Percentiles rank a stretch among this genome's conserved stretches.
These are phyloP conservation scores for Xylariaceae sp. DNA, from an alignment of 2,329 filamentous ascomycete species.

Conservation along the genomic window DNA sequence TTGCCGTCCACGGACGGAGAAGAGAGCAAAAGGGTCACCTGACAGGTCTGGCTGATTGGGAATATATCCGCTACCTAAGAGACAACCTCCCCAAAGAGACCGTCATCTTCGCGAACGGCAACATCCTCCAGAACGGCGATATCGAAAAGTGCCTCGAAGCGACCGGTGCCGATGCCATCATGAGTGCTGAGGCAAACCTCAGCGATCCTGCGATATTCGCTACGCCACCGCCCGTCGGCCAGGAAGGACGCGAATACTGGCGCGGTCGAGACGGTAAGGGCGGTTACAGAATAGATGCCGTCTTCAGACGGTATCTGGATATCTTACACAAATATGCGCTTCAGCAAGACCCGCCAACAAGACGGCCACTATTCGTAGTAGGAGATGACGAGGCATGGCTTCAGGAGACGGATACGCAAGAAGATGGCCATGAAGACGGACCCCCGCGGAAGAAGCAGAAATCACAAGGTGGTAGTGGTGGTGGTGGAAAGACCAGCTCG, in stretches of 20 bases:
- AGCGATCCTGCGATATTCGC: slow-evolving; percentile 88
- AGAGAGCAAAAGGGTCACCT: slow-evolving; percentile 94
- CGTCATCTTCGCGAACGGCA: slow-evolving; percentile 95
- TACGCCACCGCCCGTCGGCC: slow-evolving; percentile 54
- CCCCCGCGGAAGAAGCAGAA: slow-evolving; percentile 36
- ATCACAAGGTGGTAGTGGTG: slow-evolving; percentile 36
- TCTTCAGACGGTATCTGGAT: slow-evolving; percentile 82
- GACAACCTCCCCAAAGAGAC: slow-evolving; percentile 80
- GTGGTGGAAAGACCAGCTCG: slow-evolving; percentile 42
- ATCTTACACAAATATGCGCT: slow-evolving; percentile 79
- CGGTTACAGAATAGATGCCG: slow-evolving; percentile 83
- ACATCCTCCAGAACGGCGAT: slow-evolving; percentile 77
- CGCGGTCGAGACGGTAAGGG: slow-evolving; percentile 69
- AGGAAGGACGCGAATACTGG: slow-evolving; percentile 81
- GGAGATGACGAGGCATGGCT: slow-evolving; percentile 49
- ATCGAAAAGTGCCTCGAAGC: slow-evolving; percentile 70
- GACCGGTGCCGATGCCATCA: slow-evolving; percentile 86
- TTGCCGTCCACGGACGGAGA: slow-evolving; percentile 84
- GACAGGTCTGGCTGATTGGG: slow-evolving; percentile 90
- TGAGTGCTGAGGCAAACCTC: slow-evolving; percentile 94
- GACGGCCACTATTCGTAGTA: slow-evolving; percentile 69
- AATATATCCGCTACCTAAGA: slow-evolving; percentile 72
- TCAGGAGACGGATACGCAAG: slow-evolving; percentile 29
- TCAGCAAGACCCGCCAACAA: slow-evolving; percentile 56
- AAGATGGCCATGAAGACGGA: slow-evolving; percentile 34